Evolutionary conservation across 768 basidiomycete genomes (phyloP).

Genomic region (Macrolepiota dolichaula): DNA sequence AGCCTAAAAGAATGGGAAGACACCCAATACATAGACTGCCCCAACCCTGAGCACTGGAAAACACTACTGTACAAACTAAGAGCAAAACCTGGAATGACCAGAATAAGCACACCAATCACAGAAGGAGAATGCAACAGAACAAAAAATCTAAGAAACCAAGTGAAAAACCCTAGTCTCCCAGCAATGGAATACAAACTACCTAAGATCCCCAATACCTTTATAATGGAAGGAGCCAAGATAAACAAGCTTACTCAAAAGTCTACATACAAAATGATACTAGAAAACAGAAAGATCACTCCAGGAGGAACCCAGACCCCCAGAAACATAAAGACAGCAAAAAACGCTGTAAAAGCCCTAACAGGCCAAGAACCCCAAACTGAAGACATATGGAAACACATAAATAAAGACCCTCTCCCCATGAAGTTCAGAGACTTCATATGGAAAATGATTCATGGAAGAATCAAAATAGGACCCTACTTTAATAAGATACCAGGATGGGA

Average conservation of each 20-base stretch:
- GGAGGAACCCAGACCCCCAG: neutral
- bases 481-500: neutral
- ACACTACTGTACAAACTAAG: conserved; percentile 7
- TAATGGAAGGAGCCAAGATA: neutral
- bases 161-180: no score
- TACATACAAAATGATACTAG: neutral
- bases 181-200: no score
- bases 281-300: neutral
- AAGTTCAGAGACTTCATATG: conserved; percentile 15
- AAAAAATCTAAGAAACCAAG: no score
- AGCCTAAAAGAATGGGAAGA: neutral
- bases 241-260: neutral
- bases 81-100: conserved; percentile 20
- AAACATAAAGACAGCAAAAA: neutral
- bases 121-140: conserved; percentile 25
- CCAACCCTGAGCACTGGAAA: neutral
- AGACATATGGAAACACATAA: conserved; percentile 12
- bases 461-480: conserved; percentile 13
- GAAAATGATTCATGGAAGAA: conserved; percentile 16
- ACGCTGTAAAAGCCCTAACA: neutral
- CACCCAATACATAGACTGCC: neutral
- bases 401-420: conserved; percentile 5
- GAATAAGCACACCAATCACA: conserved; percentile 23
- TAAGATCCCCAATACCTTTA: neutral
- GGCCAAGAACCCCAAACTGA: neutral